Conservation (phyloP, 2,329 filamentous ascomycete genomes). For the Aspergillus quadrilineatus region DNA sequence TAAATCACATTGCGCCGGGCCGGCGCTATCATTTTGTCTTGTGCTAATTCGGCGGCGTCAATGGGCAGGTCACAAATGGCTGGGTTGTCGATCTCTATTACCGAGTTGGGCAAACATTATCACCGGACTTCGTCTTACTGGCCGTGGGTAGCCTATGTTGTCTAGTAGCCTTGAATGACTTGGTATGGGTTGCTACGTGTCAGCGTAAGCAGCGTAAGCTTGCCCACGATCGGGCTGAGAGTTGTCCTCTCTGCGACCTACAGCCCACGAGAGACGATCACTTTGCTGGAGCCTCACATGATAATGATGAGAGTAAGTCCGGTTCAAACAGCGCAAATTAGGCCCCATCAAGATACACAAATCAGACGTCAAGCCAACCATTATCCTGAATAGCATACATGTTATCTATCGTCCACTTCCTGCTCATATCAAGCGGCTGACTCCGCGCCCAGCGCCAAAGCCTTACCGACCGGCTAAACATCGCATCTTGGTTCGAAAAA, state of each 20-base stretch:
- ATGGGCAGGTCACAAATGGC: conserved; percentile 15
- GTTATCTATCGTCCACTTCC: neutral
- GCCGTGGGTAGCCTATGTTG: conserved; percentile 1
- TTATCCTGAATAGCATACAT: neutral
- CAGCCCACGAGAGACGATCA: conserved; percentile 4
- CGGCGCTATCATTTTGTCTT: conserved; percentile 14
- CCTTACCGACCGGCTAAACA: neutral
- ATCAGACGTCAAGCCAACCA: neutral
- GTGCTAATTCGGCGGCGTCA: conserved; percentile 6
- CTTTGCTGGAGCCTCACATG: neutral
- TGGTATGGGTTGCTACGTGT: conserved; percentile 6
- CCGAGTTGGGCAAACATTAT: conserved; percentile 14
- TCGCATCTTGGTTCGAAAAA: neutral
- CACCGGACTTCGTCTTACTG: conserved; percentile 6
- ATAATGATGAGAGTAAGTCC: conserved; percentile 2
- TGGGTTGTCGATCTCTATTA: conserved; percentile 7
- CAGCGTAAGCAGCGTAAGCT: conserved; percentile 1
- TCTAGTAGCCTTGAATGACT: neutral
- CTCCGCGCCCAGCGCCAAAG: neutral
- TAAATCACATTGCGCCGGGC: conserved; percentile 6
- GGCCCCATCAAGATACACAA: no score
- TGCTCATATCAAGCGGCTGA: neutral
- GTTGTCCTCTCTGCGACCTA: neutral
- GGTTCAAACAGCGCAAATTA: neutral
- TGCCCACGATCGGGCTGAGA: neutral